Base-by-base conservation (phyloP, 441 rosid genomes). In the Bruguiera hainesii region DNA sequence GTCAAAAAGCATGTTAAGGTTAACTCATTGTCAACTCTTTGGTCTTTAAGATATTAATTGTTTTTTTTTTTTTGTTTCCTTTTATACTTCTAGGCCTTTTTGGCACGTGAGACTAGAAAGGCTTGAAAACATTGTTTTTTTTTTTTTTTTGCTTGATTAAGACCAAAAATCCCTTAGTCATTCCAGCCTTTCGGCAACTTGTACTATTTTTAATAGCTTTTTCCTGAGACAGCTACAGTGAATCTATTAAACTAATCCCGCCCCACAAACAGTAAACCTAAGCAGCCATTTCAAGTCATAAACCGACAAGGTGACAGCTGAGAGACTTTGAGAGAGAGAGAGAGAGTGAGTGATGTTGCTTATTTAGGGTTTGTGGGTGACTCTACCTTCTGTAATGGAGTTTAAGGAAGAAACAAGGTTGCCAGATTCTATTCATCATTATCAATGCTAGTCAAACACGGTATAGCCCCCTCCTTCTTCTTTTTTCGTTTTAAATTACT, bases 301-400 rank as follows among this genome's bases (percentile, higher is more conserved):
- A 53, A 21, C 28, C 25, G 26, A 35, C 28, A 23, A 26, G 56
- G 13, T 21, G 56, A 53, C 28, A 13, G 13, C 18, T 13, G 16
- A 13, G 2, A 42, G 48, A 42, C 48, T 11, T 42, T 5, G 37
- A 33, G 37, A 33, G 39, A 35, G 39, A 37, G 46, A 42, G 48
- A 13, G 20, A 48, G 37, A 13, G 69, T 46, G 49, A 66, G 49
- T 56, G 18, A 65, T 21, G 18, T 26, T 11, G 5, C 16, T 66
- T 33, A 50, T n/a, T 51, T 71, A 70, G 81, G 82, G 74, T 60
- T 79, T 69, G 57, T 39, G 50, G 39, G 55, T 64, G 69, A 52
- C 37, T 68, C 50, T 58, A 70, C 71, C 48, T 42, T 53, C 16
- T 53, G 53, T 68, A 39, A 68, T 68, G 69, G 62, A 64, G 61